Percentiles rank a stretch among this genome's conserved stretches.
These are phyloP conservation scores for Cryptococcus sp. DNA, from an alignment of 1,284 basidiomycete species.

Conservation along the genomic window DNA sequence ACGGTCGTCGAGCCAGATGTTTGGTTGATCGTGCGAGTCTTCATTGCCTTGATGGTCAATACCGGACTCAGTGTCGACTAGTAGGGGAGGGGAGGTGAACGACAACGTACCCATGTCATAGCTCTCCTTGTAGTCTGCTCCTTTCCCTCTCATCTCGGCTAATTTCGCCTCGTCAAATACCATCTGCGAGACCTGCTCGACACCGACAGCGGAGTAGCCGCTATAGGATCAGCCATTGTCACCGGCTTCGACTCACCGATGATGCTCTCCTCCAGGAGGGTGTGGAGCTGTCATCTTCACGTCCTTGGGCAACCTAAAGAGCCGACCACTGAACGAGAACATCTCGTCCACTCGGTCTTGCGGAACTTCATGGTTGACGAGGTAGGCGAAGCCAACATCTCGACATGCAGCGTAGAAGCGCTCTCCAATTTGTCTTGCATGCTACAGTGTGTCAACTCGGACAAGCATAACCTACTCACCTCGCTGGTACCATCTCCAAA, in stretches of 20 bases:
- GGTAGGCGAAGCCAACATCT: constrained; percentile 49
- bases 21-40: constrained; percentile 46
- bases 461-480: background rate
- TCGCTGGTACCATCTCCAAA: constrained; percentile 23
- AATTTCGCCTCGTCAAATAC: constrained; percentile 42
- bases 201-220: constrained; percentile 46
- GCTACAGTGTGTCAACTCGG: constrained; percentile 3
- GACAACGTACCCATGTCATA: constrained; percentile 52
- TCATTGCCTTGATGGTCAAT: constrained; percentile 31
- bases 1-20: constrained; percentile 58
- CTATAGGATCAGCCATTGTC: constrained; percentile 49
- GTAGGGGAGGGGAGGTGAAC: constrained; percentile 33
- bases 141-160: constrained; percentile 41
- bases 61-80: background rate
- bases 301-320: constrained; percentile 54
- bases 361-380: constrained; percentile 48
- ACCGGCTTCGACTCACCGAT: constrained; percentile 16
- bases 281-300: constrained; percentile 57
- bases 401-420: constrained; percentile 25
- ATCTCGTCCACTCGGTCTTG: constrained; percentile 52
- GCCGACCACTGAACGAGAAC: constrained; percentile 52
- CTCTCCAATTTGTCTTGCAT: constrained; percentile 16
- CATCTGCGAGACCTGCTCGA: constrained; percentile 38
- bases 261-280: constrained; percentile 50
- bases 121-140: constrained; percentile 56